A percentile compares a stretch with the other conserved stretches of the same genome.
Conservation (phyloP, 2,329 filamentous ascomycete species). For the Aspergillus novoparasiticus region DNA sequence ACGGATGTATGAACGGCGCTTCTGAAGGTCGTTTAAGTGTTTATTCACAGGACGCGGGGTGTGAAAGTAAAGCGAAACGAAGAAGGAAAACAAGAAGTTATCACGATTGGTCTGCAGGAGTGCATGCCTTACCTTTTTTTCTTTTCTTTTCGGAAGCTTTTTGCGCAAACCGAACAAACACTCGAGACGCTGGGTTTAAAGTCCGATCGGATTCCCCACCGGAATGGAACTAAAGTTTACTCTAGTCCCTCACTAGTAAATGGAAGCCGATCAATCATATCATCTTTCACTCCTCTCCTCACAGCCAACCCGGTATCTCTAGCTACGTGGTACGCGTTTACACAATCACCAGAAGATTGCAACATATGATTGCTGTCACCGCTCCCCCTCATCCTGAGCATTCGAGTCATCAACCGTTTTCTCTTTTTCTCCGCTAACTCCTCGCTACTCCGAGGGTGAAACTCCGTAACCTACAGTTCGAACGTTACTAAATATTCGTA, state of each 20-base stretch:
- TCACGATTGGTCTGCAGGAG: neutral
- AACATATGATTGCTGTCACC: neutral
- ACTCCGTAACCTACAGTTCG: neutral
- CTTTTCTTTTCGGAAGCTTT: conserved; percentile 7
- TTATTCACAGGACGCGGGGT: neutral
- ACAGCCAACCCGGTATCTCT: neutral
- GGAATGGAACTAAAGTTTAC: neutral
- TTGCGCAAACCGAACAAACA: conserved; percentile 13
- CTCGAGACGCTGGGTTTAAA: conserved; percentile 1
- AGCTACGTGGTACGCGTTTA: conserved; percentile 1
- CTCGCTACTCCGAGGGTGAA: neutral
- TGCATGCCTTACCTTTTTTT: neutral
- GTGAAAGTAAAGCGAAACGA: neutral
- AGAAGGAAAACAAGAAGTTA: neutral
- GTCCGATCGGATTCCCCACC: conserved; percentile 5
- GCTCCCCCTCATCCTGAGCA: neutral
- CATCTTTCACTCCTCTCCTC: neutral
- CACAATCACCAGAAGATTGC: neutral
- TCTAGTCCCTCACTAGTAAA: neutral
- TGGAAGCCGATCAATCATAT: neutral
- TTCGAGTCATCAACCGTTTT: neutral
- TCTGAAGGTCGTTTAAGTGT: neutral
- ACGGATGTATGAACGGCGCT: neutral
- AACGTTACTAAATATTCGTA: neutral
- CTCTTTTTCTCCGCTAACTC: neutral